Base-by-base conservation (phyloP, 2,329 filamentous ascomycete species). In the Pleoardoris graminearum region DNA sequence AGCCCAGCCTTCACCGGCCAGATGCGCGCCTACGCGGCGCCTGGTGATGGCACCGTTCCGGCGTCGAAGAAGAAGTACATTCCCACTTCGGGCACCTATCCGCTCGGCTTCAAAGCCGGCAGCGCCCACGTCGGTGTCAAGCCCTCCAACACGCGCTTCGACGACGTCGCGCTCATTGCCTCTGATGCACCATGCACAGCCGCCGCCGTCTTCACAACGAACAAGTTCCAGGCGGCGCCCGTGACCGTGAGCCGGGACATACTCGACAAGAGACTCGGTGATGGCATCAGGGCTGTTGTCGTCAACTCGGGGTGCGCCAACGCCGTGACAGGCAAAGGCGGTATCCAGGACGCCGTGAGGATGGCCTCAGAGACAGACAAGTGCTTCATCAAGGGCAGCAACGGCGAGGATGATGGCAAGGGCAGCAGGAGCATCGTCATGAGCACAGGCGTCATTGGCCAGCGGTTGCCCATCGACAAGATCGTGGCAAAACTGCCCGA, bases 231-330 rank as follows among this genome's bases (percentile, higher is more conserved):
- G 76, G 94, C 94, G 16, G 94, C 94, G 10, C 94, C 94, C 4
- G 93, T 99, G 38, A 91, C 90, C 25, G 89, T 96, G 55, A 93
- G 89, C 73, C 82, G 86, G 58, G 81, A 87, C 51, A 84, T 92
- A 54, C 77, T 96, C 30, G 80, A 85, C 70, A 80, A 79, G 59
- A 84, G 85, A 61, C 78, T 80, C 42, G 89, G 90, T 53, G 73
- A 82, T 11, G 90, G 88, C 1, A 82, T 97, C 50, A 83, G 87
- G 55, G 89, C 89, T 48, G 86, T 99, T 22, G 83, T 99, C 49
- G 86, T 97, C 75, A 99, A 99, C 76, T 95, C 92, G 11, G 94
- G 94, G 51, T 97, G 93, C 68, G 94, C 94, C 54, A 99, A 99
- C 77, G 94, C 94, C 10, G 94, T 99, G 30, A 99, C 94, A 4